Evolutionary conservation across 2,329 filamentous ascomycete species (phyloP).

Genomic region (Rutstroemia sp.): DNA sequence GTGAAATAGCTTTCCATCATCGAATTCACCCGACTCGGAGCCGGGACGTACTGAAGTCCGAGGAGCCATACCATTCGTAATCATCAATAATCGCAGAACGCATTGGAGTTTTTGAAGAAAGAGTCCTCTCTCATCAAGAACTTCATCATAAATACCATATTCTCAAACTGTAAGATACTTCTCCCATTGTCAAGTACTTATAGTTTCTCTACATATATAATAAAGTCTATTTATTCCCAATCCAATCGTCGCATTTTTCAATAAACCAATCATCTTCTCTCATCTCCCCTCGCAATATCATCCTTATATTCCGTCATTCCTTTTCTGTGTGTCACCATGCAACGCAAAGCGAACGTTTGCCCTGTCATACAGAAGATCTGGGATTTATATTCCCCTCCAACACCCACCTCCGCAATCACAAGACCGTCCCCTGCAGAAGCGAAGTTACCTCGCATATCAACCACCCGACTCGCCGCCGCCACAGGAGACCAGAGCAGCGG

Average conservation of each 20-base stretch:
- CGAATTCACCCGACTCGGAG: not conserved
- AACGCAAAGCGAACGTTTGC: not conserved
- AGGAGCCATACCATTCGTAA: not conserved
- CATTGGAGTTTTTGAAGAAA: no score
- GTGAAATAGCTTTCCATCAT: not conserved
- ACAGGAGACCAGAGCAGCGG: constrained; percentile 3
- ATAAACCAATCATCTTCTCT: constrained; percentile 1
- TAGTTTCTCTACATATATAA: no score
- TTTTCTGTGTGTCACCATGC: not conserved
- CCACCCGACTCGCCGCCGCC: not conserved
- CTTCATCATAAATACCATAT: no score
- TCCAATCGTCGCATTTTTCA: not conserved
- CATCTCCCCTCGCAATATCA: not conserved
- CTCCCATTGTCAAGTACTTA: not conserved
- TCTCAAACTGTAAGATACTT: not conserved
- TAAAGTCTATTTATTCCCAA: not conserved
- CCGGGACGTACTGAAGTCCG: not conserved
- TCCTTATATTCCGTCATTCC: not conserved
- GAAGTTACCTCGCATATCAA: not conserved
- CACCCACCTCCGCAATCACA: not conserved
- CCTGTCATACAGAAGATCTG: constrained; percentile 1
- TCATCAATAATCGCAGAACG: no score
- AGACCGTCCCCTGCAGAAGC: not conserved
- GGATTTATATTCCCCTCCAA: not conserved
- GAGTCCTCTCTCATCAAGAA: no score